These are phyloP conservation scores for Globisporangium spiculum DNA, from an alignment of 352 stramenopile species.

Conservation along the genomic window DNA sequence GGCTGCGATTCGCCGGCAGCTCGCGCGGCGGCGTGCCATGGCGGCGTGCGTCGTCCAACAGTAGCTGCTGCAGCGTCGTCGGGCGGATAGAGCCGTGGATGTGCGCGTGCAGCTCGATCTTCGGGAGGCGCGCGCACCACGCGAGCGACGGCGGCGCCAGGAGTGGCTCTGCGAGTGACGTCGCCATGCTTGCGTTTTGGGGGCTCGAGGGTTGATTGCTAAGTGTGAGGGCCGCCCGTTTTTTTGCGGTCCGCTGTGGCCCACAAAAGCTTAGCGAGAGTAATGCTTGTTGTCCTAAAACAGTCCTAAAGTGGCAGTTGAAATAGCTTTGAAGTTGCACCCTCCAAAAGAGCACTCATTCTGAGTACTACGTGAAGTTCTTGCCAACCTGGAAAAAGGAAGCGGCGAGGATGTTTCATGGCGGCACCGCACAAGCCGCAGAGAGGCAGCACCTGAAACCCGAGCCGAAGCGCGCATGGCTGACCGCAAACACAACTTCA, in stretches of 20 bases:
- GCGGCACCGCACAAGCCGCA: no score
- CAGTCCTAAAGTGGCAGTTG: no score
- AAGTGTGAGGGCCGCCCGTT: background rate
- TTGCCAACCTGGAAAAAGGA: no score
- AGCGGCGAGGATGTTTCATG: no score
- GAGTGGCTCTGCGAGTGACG: background rate
- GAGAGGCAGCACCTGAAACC: no score
- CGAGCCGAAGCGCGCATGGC: no score
- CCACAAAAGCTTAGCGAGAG: background rate
- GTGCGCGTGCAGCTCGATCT: constrained; percentile 88
- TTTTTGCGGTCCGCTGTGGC: background rate
- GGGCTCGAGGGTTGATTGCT: constrained; percentile 8
- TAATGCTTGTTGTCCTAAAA: no score
- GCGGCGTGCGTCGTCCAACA: constrained; percentile 38
- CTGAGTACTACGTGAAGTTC: no score
- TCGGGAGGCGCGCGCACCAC: constrained; percentile 64
- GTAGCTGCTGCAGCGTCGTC: constrained; percentile 63
- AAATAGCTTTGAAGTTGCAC: no score
- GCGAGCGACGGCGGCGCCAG: constrained; percentile 19
- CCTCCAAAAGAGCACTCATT: no score
- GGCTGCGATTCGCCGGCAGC: constrained; percentile 47
- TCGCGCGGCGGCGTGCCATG: constrained; percentile 25
- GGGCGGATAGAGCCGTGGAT: constrained; percentile 83
- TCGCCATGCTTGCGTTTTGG: constrained; percentile 2
- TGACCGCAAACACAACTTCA: background rate